These are phyloP conservation scores for Allium fistulosum DNA, from an alignment of 106 monocot species.

Conservation along the genomic window DNA sequence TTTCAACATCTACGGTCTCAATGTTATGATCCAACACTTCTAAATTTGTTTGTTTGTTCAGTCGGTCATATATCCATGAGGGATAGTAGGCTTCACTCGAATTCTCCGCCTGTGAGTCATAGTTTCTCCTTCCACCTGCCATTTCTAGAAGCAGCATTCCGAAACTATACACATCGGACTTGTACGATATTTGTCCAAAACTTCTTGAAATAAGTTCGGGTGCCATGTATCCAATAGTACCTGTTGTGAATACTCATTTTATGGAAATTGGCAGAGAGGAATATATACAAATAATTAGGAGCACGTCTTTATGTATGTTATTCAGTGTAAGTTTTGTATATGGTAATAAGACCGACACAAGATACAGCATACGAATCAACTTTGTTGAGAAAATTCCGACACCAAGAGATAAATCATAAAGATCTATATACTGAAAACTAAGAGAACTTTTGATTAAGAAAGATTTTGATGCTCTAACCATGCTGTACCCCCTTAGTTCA, in stretches of 20 bases:
- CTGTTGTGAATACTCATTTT: not conserved
- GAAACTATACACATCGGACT: conserved; percentile 15
- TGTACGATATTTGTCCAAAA: not conserved
- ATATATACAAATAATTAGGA: no score
- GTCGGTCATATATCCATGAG: conserved; percentile 2
- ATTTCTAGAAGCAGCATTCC: conserved; percentile 17
- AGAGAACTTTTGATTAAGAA: no score
- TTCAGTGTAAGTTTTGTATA: no score
- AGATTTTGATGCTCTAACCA: no score
- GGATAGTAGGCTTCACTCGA: conserved; percentile 7
- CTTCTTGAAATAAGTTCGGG: conserved; percentile 22
- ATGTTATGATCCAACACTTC: not conserved
- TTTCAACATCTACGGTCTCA: not conserved
- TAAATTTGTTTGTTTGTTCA: not conserved
- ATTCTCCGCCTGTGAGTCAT: not conserved
- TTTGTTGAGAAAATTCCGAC: no score
- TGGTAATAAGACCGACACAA: no score
- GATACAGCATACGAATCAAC: no score
- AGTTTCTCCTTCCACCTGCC: not conserved
- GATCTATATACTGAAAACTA: no score
- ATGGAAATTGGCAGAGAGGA: no score
- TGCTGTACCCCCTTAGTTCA: no score
- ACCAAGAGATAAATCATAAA: no score
- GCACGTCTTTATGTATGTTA: no score
- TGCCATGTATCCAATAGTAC: conserved; percentile 21